Percentiles rank a stretch among this genome's conserved stretches.
Conservation (phyloP, 1,284 basidiomycete genomes). For the Xanthoconium separans region DNA sequence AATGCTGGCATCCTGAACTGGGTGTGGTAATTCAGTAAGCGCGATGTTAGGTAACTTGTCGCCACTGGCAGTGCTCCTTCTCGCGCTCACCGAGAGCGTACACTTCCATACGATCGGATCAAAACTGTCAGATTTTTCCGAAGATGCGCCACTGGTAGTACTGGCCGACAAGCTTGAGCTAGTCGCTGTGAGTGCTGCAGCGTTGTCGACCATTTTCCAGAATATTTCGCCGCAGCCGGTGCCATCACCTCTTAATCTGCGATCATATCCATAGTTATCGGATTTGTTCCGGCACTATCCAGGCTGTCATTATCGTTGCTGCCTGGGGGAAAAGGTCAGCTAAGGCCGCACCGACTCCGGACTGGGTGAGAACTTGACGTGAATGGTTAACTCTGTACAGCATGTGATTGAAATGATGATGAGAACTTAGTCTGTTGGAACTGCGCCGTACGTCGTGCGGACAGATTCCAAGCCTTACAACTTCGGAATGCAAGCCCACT, state of each 20-base stretch:
- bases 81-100: neutral
- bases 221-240: neutral
- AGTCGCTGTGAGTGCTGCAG: no score
- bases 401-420: neutral
- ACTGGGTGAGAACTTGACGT: neutral
- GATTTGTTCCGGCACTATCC: neutral
- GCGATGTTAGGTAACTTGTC: slow-evolving; percentile 23
- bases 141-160: no score
- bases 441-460: no score
- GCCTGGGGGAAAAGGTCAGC: neutral
- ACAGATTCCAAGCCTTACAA: no score
- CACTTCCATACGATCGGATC: neutral
- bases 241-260: slow-evolving; percentile 14
- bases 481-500: no score
- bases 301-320: neutral
- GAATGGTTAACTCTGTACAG: neutral
- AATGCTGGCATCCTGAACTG: slow-evolving; percentile 5
- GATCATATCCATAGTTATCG: slow-evolving; percentile 3
- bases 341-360: neutral
- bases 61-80: neutral
- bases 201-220: no score
- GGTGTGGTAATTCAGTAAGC: slow-evolving; percentile 1
- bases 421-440: neutral
- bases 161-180: no score
- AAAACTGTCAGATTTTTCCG: no score